phyloP scores from a whole-genome alignment of 1,139 yeast genomes.

The Hansenula sp. region DNA sequence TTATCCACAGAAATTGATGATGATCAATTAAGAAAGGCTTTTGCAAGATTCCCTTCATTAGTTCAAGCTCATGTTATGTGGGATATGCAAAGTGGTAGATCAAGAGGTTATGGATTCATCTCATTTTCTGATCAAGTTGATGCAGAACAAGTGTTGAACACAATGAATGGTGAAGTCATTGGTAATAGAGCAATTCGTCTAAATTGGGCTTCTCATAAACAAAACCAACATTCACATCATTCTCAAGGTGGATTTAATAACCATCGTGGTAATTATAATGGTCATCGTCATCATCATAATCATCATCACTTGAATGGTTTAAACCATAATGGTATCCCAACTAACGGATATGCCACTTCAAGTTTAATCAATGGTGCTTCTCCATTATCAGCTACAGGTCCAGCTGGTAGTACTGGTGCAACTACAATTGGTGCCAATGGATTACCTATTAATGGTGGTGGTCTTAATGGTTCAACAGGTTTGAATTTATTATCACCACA shows the following conservation, averaged over 20 bases:
- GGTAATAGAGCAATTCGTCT: constrained; percentile 77
- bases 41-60: constrained; percentile 56
- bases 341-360: constrained; percentile 3
- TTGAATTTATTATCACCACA: constrained; percentile 40
- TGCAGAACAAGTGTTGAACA: constrained; percentile 68
- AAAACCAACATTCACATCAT: constrained; percentile 29
- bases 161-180: constrained; percentile 72
- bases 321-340: not conserved
- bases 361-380: constrained; percentile 4
- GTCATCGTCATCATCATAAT: constrained; percentile 7
- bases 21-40: constrained; percentile 57
- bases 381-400: not conserved
- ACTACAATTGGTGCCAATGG: not conserved
- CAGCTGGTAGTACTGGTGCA: not conserved
- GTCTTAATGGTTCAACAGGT: constrained; percentile 7
- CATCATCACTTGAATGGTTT: constrained; percentile 5
- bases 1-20: constrained; percentile 80
- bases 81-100: constrained; percentile 93
- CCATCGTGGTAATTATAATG: constrained; percentile 1
- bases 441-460: not conserved
- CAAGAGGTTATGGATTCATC: constrained; percentile 92
- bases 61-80: constrained; percentile 93
- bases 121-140: constrained; percentile 63
- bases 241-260: not conserved
- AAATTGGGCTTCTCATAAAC: constrained; percentile 86